A percentile compares a stretch with the other conserved stretches of the same genome.
Conservation (phyloP, 441 rosid species). For the Macaranga tanarius region DNA sequence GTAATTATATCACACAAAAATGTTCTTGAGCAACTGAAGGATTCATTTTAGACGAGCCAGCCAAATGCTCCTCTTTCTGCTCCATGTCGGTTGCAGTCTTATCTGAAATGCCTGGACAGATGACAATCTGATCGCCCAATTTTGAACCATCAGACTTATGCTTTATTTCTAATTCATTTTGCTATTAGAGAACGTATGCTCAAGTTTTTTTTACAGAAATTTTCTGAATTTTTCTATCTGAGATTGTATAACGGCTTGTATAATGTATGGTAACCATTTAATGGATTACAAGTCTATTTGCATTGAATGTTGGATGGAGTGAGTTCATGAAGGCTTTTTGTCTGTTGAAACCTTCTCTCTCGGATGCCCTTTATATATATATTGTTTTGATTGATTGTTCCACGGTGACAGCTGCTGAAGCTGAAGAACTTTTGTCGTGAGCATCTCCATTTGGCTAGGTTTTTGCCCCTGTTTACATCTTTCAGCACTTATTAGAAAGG, state of each 20-base stretch:
- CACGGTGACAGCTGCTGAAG: not conserved
- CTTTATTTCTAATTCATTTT: not conserved
- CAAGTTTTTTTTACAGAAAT: not conserved
- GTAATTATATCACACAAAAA: not conserved
- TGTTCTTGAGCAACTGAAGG: too few species aligned
- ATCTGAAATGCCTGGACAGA: not conserved
- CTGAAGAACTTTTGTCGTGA: too few species aligned
- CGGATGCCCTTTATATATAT: too few species aligned
- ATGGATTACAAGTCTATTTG: not conserved
- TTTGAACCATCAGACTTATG: not conserved
- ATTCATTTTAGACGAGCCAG: not conserved
- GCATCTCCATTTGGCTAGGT: too few species aligned
- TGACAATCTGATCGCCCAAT: not conserved
- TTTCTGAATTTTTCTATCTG: not conserved
- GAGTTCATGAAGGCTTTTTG: not conserved
- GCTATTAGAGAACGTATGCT: not conserved
- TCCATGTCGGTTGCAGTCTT: not conserved
- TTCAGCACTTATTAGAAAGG: not conserved
- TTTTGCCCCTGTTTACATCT: not conserved
- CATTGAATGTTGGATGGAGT: not conserved
- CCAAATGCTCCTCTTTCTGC: not conserved
- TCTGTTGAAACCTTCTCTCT: too few species aligned
- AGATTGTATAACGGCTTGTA: not conserved
- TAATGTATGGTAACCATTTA: not conserved
- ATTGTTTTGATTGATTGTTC: too few species aligned